phyloP scores from a whole-genome alignment of 2,329 filamentous ascomycete species.

The Ciborinia camelliae region DNA sequence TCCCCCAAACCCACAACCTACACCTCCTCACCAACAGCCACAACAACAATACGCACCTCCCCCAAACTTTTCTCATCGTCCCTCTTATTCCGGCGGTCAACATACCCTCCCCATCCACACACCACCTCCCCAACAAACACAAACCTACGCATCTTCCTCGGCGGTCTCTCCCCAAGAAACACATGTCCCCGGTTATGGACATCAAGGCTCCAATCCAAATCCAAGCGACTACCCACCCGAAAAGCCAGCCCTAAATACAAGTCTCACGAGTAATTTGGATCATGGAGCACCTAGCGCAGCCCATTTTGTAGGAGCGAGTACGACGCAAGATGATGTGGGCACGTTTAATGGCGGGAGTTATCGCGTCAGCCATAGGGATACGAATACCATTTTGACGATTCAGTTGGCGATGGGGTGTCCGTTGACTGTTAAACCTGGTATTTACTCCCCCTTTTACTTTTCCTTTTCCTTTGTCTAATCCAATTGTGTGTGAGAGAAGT shows the following conservation, averaged over 20 bases:
- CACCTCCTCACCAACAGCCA: conserved; percentile 28
- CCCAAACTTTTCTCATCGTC: conserved; percentile 36
- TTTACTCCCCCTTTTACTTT: background rate
- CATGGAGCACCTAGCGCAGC: conserved; percentile 41
- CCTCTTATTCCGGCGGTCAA: conserved; percentile 32
- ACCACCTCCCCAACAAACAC: conserved; percentile 18
- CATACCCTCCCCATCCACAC: conserved; percentile 13
- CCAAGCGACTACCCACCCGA: conserved; percentile 27
- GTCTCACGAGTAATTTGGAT: conserved; percentile 35
- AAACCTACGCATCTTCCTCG: conserved; percentile 11
- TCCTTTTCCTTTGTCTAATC: background rate
- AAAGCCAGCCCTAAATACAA: conserved; percentile 36
- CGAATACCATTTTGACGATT: conserved; percentile 83
- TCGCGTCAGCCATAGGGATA: conserved; percentile 86
- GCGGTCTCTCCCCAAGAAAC: conserved; percentile 26
- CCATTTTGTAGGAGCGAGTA: conserved; percentile 61
- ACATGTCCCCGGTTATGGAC: conserved; percentile 25
- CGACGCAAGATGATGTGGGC: conserved; percentile 79
- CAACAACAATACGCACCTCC: conserved; percentile 23
- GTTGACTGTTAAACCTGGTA: conserved; percentile 72
- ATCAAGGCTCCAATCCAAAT: background rate
- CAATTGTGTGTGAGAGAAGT: background rate
- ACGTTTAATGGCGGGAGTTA: conserved; percentile 96
- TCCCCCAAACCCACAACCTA: conserved; percentile 35
- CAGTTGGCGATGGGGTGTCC: conserved; percentile 89